Conservation (phyloP, 176 grass and related monocot genomes). For the Aegilops sharonensis region DNA sequence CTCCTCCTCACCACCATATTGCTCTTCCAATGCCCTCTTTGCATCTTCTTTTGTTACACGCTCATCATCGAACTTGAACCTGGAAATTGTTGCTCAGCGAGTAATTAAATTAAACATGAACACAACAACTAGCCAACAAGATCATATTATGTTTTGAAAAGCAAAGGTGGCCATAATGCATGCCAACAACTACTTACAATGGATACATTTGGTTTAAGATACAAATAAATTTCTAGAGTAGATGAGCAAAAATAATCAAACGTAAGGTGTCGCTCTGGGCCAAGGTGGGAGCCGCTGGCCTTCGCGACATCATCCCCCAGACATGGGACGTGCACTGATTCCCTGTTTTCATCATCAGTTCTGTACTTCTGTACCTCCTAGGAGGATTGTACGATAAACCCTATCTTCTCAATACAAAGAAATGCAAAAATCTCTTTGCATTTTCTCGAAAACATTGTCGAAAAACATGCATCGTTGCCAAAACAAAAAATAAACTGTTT, state of each 20-base stretch:
- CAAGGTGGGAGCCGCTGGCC: too few species aligned
- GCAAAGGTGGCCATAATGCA: not conserved
- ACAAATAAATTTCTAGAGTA: not conserved
- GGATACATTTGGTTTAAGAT: not conserved
- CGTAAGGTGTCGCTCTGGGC: not conserved
- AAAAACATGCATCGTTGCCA: not conserved
- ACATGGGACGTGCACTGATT: too few species aligned
- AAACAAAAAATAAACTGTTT: not conserved
- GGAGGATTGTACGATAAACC: too few species aligned
- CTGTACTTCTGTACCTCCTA: too few species aligned
- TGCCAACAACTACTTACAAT: slow-evolving; percentile 1
- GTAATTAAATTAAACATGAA: slow-evolving; percentile 1
- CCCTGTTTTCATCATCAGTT: too few species aligned
- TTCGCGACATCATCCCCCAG: too few species aligned
- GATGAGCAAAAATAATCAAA: not conserved
- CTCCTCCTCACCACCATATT: slow-evolving; percentile 99
- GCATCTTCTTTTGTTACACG: slow-evolving; percentile 96
- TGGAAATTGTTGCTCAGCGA: slow-evolving; percentile 35
- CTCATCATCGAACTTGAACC: slow-evolving; percentile 99
- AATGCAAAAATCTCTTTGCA: too few species aligned
- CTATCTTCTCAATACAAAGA: too few species aligned
- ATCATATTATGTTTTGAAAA: not conserved
- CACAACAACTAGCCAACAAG: not conserved
- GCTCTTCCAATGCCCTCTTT: slow-evolving; percentile 92
- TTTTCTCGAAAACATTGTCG: not conserved